A percentile compares a stretch with the other conserved stretches of the same genome.
These are phyloP conservation scores for Blastobotrys apis DNA, from an alignment of 1,139 yeast genomes.

Conservation along the genomic window DNA sequence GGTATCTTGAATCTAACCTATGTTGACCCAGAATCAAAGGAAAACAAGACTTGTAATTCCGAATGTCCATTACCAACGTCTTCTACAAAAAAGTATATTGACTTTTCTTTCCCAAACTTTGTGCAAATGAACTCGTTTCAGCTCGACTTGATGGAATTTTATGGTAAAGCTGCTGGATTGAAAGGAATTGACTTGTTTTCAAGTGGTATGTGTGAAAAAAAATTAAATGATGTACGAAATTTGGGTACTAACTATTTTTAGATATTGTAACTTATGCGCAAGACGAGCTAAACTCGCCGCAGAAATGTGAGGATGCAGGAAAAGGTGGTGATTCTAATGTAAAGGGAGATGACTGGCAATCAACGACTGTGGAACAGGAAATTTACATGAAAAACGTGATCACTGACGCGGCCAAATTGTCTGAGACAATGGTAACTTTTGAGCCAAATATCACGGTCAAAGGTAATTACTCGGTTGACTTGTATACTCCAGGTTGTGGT, in stretches of 20 bases:
- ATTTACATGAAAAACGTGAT: constrained; percentile 38
- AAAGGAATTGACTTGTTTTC: constrained; percentile 73
- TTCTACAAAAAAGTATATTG: constrained; percentile 57
- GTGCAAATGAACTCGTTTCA: constrained; percentile 60
- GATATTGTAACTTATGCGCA: constrained; percentile 66
- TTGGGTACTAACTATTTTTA: constrained; percentile 7
- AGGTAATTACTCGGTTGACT: constrained; percentile 67
- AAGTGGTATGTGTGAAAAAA: constrained; percentile 36
- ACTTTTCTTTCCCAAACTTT: constrained; percentile 72
- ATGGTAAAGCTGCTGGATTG: constrained; percentile 65
- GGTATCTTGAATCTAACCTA: constrained; percentile 92
- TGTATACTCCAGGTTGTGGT: constrained; percentile 86
- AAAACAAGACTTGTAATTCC: constrained; percentile 65
- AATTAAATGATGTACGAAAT: neutral
- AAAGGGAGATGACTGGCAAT: constrained; percentile 28
- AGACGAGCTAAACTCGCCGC: constrained; percentile 62
- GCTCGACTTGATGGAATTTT: constrained; percentile 63
- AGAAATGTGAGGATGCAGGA: constrained; percentile 33
- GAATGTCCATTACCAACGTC: constrained; percentile 63
- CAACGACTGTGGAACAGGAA: constrained; percentile 24
- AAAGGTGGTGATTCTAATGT: constrained; percentile 19
- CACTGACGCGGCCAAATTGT: constrained; percentile 33
- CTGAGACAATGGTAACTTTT: constrained; percentile 50
- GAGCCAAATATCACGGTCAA: constrained; percentile 67
- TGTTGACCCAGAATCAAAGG: constrained; percentile 59